Evolutionary conservation across 1,284 basidiomycete genomes (phyloP).

Genomic region (Calocybe gambosa): DNA sequence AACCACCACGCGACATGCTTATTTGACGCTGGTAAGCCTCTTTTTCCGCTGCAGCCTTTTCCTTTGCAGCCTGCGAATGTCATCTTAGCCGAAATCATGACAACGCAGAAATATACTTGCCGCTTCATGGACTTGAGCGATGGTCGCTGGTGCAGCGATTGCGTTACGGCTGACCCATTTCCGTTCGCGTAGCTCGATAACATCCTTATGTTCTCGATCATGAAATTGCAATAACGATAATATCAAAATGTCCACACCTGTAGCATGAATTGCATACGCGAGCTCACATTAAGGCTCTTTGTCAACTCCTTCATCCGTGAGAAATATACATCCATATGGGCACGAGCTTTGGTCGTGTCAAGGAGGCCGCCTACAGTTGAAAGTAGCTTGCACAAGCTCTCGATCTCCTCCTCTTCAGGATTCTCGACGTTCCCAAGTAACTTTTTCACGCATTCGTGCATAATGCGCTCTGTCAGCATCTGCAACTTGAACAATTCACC

Average conservation of each 20-base stretch:
- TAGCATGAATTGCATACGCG: slow-evolving; percentile 94
- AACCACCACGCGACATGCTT: slow-evolving; percentile 63
- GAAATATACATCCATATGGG: slow-evolving; percentile 92
- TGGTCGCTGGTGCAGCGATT: slow-evolving; percentile 79
- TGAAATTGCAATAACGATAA: slow-evolving; percentile 10
- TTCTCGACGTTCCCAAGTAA: slow-evolving; percentile 88
- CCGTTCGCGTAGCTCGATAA: slow-evolving; percentile 82
- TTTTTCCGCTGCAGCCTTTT: slow-evolving; percentile 64
- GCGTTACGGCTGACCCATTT: slow-evolving; percentile 77
- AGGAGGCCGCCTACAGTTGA: slow-evolving; percentile 83
- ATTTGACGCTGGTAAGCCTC: slow-evolving; percentile 44
- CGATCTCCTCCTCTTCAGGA: slow-evolving; percentile 97
- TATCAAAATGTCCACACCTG: slow-evolving; percentile 49
- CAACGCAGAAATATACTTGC: slow-evolving; percentile 40
- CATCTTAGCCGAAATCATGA: background rate
- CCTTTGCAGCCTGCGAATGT: slow-evolving; percentile 42
- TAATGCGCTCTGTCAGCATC: slow-evolving; percentile 92
- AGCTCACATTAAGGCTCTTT: slow-evolving; percentile 69
- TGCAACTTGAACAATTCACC: slow-evolving; percentile 96
- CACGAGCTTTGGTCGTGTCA: slow-evolving; percentile 75
- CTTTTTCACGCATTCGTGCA: slow-evolving; percentile 96
- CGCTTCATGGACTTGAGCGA: slow-evolving; percentile 85
- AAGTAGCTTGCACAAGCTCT: slow-evolving; percentile 90
- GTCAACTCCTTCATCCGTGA: slow-evolving; percentile 79
- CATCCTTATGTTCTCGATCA: slow-evolving; percentile 47